These are phyloP conservation scores for Flaveria sonorensis DNA, from an alignment of 129 eudicot genomes.

Conservation along the genomic window DNA sequence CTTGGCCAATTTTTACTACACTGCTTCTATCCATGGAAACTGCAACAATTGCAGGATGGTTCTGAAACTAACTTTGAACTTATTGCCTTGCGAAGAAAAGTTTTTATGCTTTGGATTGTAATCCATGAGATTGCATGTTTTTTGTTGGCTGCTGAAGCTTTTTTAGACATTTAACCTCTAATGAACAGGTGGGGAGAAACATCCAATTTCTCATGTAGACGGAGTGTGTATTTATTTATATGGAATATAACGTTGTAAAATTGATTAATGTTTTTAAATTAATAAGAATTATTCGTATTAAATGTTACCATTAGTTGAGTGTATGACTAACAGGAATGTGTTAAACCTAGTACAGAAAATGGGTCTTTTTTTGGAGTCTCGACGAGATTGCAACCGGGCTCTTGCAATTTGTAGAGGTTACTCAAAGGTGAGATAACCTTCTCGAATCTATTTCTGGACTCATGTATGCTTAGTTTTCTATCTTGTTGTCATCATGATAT, in stretches of 20 bases:
- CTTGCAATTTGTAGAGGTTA: constrained; percentile 51
- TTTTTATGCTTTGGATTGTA: not conserved
- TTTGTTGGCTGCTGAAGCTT: constrained; percentile 2
- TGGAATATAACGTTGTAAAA: too few relatives aligned
- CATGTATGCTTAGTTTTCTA: constrained; percentile 6
- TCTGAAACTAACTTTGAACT: not conserved
- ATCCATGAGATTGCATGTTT: not conserved
- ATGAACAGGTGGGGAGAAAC: constrained; percentile 13
- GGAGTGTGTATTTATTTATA: not conserved
- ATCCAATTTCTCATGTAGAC: not conserved
- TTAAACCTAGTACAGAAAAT: constrained; percentile 51
- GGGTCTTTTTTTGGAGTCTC: constrained; percentile 61
- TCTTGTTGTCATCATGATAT: not conserved
- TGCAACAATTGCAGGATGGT: constrained; percentile 9
- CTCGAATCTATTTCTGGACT: constrained; percentile 20
- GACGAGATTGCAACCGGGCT: constrained; percentile 79
- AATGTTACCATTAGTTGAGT: not conserved
- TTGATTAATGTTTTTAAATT: too few relatives aligned
- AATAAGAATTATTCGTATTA: not conserved
- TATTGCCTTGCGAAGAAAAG: not conserved
- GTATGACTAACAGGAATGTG: constrained; percentile 14
- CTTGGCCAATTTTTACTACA: not conserved
- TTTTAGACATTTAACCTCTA: not conserved
- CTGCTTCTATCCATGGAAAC: constrained; percentile 2
- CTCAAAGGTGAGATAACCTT: constrained; percentile 65